Evolutionary conservation across 164 flowering plant genomes (phyloP).

Genomic region (Kingdonia uniflora): DNA sequence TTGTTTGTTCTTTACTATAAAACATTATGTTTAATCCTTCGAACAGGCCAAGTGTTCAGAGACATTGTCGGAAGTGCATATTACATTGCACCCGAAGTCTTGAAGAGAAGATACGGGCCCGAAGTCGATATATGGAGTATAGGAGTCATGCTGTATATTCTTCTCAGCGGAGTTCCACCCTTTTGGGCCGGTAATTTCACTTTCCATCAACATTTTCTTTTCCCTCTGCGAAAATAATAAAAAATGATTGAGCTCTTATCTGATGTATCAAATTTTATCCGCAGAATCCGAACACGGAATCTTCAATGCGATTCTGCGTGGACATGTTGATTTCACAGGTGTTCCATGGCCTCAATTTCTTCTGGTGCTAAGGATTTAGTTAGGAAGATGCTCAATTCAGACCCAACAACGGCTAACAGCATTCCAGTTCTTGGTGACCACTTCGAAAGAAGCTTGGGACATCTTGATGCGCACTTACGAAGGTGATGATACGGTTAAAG

Average conservation of each 20-base stretch:
- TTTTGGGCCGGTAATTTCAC: constrained; percentile 84
- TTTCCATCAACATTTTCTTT: too few relatives aligned
- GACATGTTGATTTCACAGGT: constrained; percentile 14
- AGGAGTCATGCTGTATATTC: constrained; percentile 81
- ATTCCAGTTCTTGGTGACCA: constrained; percentile 16
- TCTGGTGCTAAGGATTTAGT: constrained; percentile 20
- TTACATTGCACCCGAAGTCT: constrained; percentile 97
- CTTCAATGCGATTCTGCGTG: constrained; percentile 13
- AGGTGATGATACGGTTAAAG: too few relatives aligned
- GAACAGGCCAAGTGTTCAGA: constrained; percentile 74
- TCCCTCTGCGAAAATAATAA: too few relatives aligned
- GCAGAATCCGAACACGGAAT: constrained; percentile 18
- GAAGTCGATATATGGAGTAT: constrained; percentile 98
- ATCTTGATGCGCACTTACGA: too few relatives aligned
- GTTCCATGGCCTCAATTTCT: constrained; percentile 22
- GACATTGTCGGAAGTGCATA: constrained; percentile 99
- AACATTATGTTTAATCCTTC: not conserved
- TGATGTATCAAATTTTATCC: not conserved
- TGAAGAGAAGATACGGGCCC: constrained; percentile 85
- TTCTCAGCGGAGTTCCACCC: constrained; percentile 97
- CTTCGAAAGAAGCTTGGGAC: too few relatives aligned
- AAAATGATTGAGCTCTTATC: not conserved
- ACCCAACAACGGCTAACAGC: constrained; percentile 16
- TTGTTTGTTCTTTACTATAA: not conserved
- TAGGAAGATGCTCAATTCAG: constrained; percentile 18